Conservation (phyloP, 2,329 filamentous ascomycete species). For the Tolypocladium guangdongense region DNA sequence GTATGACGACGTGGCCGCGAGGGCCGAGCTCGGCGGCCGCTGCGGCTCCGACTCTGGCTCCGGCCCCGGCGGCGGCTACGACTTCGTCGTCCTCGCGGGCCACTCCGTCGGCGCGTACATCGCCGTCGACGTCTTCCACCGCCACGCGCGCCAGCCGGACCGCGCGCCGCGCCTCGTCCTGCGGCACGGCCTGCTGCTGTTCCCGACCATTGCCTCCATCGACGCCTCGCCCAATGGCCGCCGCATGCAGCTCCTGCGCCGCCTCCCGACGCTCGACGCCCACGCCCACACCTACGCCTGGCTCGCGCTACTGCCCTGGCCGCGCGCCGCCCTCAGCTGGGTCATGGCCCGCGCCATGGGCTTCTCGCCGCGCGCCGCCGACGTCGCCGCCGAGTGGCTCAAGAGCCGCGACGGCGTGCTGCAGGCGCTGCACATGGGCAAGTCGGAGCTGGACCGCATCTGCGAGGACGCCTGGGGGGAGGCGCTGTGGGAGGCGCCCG, state of each 20-base stretch:
- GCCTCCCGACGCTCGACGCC: constrained; percentile 28
- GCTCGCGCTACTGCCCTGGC: constrained; percentile 30
- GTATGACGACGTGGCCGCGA: constrained; percentile 25
- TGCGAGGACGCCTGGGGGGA: constrained; percentile 47
- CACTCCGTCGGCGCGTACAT: constrained; percentile 70
- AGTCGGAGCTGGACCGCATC: constrained; percentile 50
- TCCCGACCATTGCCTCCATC: constrained; percentile 66
- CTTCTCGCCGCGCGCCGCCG: constrained; percentile 37
- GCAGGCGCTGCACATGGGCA: constrained; percentile 48
- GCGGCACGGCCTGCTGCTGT: constrained; percentile 51
- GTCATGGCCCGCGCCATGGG: constrained; percentile 32
- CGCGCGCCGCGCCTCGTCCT: constrained; percentile 29
- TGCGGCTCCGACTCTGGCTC: constrained; percentile 7
- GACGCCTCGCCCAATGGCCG: constrained; percentile 49
- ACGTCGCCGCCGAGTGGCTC: constrained; percentile 41
- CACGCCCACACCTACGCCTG: constrained; percentile 30
- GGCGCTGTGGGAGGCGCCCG: constrained; percentile 41
- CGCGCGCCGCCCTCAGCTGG: constrained; percentile 27
- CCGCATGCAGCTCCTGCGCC: constrained; percentile 28
- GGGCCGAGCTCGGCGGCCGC: constrained; percentile 7
- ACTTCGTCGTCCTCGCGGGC: constrained; percentile 55
- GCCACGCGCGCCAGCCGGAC: constrained; percentile 31
- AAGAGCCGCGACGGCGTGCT: constrained; percentile 45
- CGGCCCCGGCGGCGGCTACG: constrained; percentile 29
- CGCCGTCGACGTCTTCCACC: constrained; percentile 53